phyloP scores from a whole-genome alignment of 2,329 filamentous ascomycete genomes.

The Trichophaea hybrida region DNA sequence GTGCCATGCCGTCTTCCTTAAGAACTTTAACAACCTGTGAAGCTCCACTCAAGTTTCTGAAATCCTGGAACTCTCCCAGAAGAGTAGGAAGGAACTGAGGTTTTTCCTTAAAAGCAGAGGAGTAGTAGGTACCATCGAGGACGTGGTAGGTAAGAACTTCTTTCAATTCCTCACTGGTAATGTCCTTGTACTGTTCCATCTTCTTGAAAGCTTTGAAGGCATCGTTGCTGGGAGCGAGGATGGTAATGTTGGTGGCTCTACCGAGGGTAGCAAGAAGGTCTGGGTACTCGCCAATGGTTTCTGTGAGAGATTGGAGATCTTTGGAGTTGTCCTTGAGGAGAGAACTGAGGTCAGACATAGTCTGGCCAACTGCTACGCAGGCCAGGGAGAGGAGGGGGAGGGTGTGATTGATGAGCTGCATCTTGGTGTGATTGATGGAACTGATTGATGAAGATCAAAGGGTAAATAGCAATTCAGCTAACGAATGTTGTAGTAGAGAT shows the following conservation, averaged over 20 bases:
- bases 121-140: slow-evolving; percentile 38
- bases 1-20: slow-evolving; percentile 33
- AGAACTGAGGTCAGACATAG: neutral
- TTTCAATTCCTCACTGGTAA: slow-evolving; percentile 30
- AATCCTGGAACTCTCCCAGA: slow-evolving; percentile 34
- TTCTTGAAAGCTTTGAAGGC: slow-evolving; percentile 33
- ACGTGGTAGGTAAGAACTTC: slow-evolving; percentile 46
- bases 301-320: slow-evolving; percentile 22
- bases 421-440: neutral
- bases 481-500: neutral
- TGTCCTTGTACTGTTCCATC: slow-evolving; percentile 13
- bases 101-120: slow-evolving; percentile 29
- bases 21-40: slow-evolving; percentile 40
- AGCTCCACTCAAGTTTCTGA: slow-evolving; percentile 43
- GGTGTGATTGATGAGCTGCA: neutral
- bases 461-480: neutral
- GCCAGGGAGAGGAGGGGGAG: neutral
- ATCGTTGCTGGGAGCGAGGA: slow-evolving; percentile 44
- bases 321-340: neutral
- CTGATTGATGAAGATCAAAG: neutral
- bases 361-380: neutral
- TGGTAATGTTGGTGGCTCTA: slow-evolving; percentile 39
- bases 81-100: slow-evolving; percentile 36
- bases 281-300: slow-evolving; percentile 31
- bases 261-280: slow-evolving; percentile 31